These are phyloP conservation scores for Pholiota conissans DNA, from an alignment of 768 basidiomycete genomes.

Conservation along the genomic window DNA sequence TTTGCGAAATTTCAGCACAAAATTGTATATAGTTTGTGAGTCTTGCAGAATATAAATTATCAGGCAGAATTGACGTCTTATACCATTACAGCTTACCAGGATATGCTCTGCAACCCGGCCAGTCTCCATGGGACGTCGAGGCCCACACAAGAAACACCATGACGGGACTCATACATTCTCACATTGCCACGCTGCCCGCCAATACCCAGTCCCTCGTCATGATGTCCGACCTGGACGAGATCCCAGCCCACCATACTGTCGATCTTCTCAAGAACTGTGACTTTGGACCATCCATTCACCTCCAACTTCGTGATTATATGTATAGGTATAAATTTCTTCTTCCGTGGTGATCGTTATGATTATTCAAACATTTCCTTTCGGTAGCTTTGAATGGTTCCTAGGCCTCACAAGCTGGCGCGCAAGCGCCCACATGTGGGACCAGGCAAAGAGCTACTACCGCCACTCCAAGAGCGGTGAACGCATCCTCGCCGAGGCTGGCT, in stretches of 20 bases:
- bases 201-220: constrained; percentile 45
- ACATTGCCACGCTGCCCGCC: constrained; percentile 32
- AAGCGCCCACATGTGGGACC: constrained; percentile 47
- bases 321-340: constrained; percentile 42
- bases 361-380: neutral
- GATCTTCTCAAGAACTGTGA: constrained; percentile 52
- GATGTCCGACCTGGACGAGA: constrained; percentile 66
- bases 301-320: constrained; percentile 60
- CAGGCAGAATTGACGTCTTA: neutral
- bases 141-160: constrained; percentile 46
- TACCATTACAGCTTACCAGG: constrained; percentile 41
- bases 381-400: constrained; percentile 58
- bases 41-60: constrained; percentile 3
- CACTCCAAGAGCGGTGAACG: constrained; percentile 48
- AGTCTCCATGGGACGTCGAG: constrained; percentile 54
- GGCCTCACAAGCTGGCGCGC: constrained; percentile 59
- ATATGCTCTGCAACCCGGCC: constrained; percentile 36
- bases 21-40: constrained; percentile 52
- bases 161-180: constrained; percentile 42
- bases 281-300: constrained; percentile 52
- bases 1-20: constrained; percentile 53
- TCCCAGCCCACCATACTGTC: constrained; percentile 53
- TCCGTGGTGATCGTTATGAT: neutral
- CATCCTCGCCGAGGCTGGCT: constrained; percentile 62
- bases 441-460: constrained; percentile 40